These are phyloP conservation scores for Malassezia pachydermatis DNA, from an alignment of 1,284 basidiomycete species.

Conservation along the genomic window DNA sequence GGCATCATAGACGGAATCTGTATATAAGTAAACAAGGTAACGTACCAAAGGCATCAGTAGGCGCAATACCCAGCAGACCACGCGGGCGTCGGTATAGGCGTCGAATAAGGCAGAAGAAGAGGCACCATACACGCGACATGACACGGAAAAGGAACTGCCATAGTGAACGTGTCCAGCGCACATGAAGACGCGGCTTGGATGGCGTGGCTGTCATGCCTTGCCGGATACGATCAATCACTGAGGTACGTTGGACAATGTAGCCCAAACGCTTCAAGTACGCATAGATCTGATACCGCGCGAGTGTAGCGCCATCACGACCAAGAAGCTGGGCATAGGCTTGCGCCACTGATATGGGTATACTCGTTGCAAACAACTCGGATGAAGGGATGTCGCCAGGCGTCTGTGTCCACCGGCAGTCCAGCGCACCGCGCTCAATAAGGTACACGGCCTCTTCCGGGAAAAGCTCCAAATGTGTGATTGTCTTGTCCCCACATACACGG, in stretches of 20 bases:
- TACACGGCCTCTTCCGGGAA: slow-evolving; percentile 90
- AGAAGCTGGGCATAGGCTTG: slow-evolving; percentile 78
- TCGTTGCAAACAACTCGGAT: slow-evolving; percentile 7
- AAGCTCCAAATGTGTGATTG: slow-evolving; percentile 55
- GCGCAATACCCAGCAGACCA: slow-evolving; percentile 9
- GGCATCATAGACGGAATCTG: slow-evolving; percentile 21
- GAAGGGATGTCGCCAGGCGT: slow-evolving; percentile 5
- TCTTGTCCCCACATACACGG: not conserved
- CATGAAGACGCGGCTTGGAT: not conserved
- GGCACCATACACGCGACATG: no score
- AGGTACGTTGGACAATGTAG: slow-evolving; percentile 69
- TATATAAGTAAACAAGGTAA: not conserved
- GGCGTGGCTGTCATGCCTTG: no score
- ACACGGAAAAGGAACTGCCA: no score
- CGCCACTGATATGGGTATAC: slow-evolving; percentile 66
- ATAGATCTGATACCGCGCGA: slow-evolving; percentile 83
- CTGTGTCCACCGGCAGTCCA: slow-evolving; percentile 54
- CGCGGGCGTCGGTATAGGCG: not conserved
- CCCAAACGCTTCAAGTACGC: slow-evolving; percentile 82
- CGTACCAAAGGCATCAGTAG: slow-evolving; percentile 8
- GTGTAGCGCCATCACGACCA: slow-evolving; percentile 62
- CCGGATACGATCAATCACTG: slow-evolving; percentile 24
- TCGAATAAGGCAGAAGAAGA: no score
- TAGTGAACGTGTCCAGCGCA: not conserved
- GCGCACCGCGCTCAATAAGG: slow-evolving; percentile 68